Evolutionary conservation across 441 rosid species (phyloP), one percentile per base, ranked within the genome.

Genomic region (Viola pubescens): DNA sequence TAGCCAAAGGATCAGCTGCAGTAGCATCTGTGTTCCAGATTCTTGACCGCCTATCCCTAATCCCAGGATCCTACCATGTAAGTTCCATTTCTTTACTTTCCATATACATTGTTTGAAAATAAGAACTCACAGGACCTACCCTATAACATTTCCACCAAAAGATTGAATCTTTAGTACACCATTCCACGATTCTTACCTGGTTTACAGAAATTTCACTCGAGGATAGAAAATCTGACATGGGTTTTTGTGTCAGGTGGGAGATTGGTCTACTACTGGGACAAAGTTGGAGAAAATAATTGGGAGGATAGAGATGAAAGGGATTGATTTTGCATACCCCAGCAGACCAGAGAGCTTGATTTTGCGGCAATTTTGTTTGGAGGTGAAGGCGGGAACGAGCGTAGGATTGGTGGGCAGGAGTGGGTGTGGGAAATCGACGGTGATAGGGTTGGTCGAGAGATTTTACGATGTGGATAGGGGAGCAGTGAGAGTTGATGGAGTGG

Each of bases 401-500:
- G 97, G 94, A 55, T 76, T 90, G 39, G 94, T 82, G 0, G 97
- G 95, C 16, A 79, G 70, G 67, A 87, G 91, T 52, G 95, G 97
- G 37, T 81, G 89, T 5, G 97, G 97, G 39, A 90, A 87, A 74
- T 90, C 94, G 39, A 90, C 95, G 0, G 88, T 90, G 65, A 79
- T 87, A 3, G 91, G 91, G 64, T 66, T 90, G 75, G 74, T 87
- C 58, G 89, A 87, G 63, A 80, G 97, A 48, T 90, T 90, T 71
- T 90, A 90, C 6, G 97, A 87, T 41, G 91, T 80, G 6, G 70
- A 76, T 41, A 77, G 60, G 8, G 97, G 95, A 10, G 76, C 89
- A 5, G 75, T 83, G 45, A 80, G 50, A 58, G 81, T 87, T 6
- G 97, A 87, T 45, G 86, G 85, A 9, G 66, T 79, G 11, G 91